phyloP scores from a whole-genome alignment of 2,329 filamentous ascomycete genomes.

The Cercospora brassicicola region DNA sequence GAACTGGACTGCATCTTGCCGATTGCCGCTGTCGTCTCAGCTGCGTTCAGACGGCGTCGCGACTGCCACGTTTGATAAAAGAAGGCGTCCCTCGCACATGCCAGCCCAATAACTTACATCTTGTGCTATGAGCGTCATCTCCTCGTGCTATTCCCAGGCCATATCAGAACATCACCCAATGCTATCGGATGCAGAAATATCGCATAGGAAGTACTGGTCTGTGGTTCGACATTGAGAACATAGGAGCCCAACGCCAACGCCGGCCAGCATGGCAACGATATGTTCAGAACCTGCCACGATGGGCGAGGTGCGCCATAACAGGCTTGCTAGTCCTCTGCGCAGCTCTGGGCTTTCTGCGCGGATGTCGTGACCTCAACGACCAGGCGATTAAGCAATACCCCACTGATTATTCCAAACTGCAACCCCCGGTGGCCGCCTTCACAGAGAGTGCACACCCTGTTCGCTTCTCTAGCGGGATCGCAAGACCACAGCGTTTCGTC shows the following conservation, averaged over 20 bases:
- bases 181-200: slow-evolving; percentile 6
- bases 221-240: slow-evolving; percentile 12
- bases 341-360: slow-evolving; percentile 12
- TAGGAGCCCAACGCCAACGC: slow-evolving; percentile 4
- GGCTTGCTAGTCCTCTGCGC: slow-evolving; percentile 11
- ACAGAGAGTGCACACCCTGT: slow-evolving; percentile 1
- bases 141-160: background rate
- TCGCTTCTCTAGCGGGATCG: slow-evolving; percentile 1
- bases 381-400: slow-evolving; percentile 19
- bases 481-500: background rate
- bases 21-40: slow-evolving; percentile 5
- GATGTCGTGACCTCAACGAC: slow-evolving; percentile 18
- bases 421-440: background rate
- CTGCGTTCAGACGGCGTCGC: background rate
- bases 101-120: background rate
- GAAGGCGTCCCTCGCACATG: background rate
- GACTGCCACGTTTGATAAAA: background rate
- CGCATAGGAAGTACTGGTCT: slow-evolving; percentile 7
- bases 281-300: slow-evolving; percentile 10
- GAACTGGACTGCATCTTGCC: background rate
- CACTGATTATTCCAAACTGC: slow-evolving; percentile 20
- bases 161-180: background rate
- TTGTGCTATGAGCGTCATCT: background rate
- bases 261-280: slow-evolving; percentile 11
- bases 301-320: background rate